Evolutionary conservation across 2,329 filamentous ascomycete genomes (phyloP).

Genomic region (Moelleriella libera): DNA sequence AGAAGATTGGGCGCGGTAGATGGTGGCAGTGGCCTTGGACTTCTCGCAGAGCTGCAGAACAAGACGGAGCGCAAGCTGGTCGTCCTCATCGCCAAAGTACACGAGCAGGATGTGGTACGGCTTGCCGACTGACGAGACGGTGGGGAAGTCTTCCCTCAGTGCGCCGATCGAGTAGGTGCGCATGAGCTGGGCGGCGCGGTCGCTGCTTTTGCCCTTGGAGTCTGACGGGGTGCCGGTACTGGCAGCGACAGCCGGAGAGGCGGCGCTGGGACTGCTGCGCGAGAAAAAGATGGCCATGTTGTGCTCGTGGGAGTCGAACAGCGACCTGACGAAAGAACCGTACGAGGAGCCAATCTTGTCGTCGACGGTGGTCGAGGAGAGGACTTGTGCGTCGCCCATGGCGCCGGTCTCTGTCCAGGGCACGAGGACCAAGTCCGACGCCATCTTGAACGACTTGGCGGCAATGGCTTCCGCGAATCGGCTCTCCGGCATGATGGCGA

Average conservation of each 20-base stretch:
- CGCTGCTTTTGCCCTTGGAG: conserved; percentile 12
- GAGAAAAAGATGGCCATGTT: conserved; percentile 72
- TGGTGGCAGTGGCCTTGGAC: conserved; percentile 61
- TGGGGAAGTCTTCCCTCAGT: conserved; percentile 35
- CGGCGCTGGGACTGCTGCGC: conserved; percentile 29
- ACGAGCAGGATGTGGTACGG: conserved; percentile 77
- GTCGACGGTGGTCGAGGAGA: conserved; percentile 13
- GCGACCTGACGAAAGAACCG: conserved; percentile 55
- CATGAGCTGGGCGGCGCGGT: conserved; percentile 21
- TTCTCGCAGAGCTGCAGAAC: conserved; percentile 76
- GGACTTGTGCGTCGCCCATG: conserved; percentile 43
- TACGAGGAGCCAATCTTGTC: conserved; percentile 38
- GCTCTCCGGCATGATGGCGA: conserved; percentile 63
- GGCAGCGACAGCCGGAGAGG: no score
- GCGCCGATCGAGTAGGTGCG: conserved; percentile 46
- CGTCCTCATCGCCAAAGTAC: conserved; percentile 75
- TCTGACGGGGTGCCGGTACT: conserved; percentile 11
- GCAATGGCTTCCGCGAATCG: conserved; percentile 69
- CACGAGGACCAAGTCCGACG: conserved; percentile 62
- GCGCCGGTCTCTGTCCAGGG: conserved; percentile 82
- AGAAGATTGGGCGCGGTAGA: conserved; percentile 30
- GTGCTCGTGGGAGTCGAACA: conserved; percentile 50
- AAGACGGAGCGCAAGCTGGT: conserved; percentile 63
- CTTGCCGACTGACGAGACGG: conserved; percentile 47
- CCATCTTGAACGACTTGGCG: conserved; percentile 53